Percentiles rank a stretch among this genome's conserved stretches.
Evolutionary conservation across 495 filamentous ascomycete species (phyloP).

Genomic region (Penicillium salamii): DNA sequence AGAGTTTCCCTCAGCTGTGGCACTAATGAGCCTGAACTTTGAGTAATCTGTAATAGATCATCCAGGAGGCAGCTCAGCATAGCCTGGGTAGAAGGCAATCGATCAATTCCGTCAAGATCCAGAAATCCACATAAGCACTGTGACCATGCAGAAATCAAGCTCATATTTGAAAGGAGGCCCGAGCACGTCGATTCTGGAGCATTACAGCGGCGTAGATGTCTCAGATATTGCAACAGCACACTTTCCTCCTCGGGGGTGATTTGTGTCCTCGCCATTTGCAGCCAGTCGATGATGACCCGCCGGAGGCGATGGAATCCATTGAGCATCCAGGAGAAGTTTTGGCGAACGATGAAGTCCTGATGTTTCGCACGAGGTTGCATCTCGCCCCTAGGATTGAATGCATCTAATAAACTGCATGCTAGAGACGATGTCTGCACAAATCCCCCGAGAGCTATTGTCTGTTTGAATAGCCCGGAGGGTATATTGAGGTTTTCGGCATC

Average conservation of each 20-base stretch:
- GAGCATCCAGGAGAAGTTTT: slow-evolving; percentile 33
- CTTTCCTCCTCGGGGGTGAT: slow-evolving; percentile 15
- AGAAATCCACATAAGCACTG: slow-evolving; percentile 33
- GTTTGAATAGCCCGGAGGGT: slow-evolving; percentile 27
- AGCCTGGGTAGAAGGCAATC: slow-evolving; percentile 23
- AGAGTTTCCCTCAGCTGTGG: slow-evolving; percentile 20
- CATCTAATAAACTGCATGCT: slow-evolving; percentile 28
- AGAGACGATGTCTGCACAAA: slow-evolving; percentile 23
- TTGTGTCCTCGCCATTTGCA: slow-evolving; percentile 16
- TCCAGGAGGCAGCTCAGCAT: slow-evolving; percentile 29
- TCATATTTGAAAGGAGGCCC: slow-evolving; percentile 20
- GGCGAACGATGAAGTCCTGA: slow-evolving; percentile 20
- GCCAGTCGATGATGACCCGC: slow-evolving; percentile 27
- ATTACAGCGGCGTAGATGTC: slow-evolving; percentile 16
- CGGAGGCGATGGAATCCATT: slow-evolving; percentile 40
- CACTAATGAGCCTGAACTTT: slow-evolving; percentile 8
- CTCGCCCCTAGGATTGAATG: slow-evolving; percentile 20
- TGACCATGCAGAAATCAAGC: slow-evolving; percentile 25
- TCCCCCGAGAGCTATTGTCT: slow-evolving; percentile 21
- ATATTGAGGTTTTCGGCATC: slow-evolving; percentile 35
- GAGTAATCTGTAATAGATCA: slow-evolving; percentile 9
- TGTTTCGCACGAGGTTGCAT: slow-evolving; percentile 1
- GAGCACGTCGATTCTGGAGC: slow-evolving; percentile 9
- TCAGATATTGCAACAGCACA: slow-evolving; percentile 25
- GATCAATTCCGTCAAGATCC: slow-evolving; percentile 11